Percentiles rank a stretch among this genome's conserved stretches.
Conservation (phyloP, 305 asterid species). For the Fraxinus angustifolia region DNA sequence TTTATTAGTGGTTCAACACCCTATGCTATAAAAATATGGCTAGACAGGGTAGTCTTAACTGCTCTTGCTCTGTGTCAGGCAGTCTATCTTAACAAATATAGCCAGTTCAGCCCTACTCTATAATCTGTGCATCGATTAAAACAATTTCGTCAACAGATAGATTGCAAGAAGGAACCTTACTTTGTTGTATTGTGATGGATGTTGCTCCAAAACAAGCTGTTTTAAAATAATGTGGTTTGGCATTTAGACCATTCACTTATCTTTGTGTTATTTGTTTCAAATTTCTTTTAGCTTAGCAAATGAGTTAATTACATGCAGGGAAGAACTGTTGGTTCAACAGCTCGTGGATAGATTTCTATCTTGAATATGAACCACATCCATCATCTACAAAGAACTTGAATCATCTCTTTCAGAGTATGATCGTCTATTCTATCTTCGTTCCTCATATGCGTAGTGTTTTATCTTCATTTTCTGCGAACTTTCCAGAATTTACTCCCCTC, state of each 20-base stretch:
- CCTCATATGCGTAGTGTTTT: background rate
- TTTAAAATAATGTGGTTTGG: constrained; percentile 2
- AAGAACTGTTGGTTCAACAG: constrained; percentile 85
- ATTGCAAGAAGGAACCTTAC: background rate
- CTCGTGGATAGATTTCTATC: constrained; percentile 72
- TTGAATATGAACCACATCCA: constrained; percentile 87
- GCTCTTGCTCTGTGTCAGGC: background rate
- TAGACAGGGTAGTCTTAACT: background rate
- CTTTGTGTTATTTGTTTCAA: background rate
- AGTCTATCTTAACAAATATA: background rate
- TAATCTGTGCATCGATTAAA: background rate
- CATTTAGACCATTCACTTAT: background rate
- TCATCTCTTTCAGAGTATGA: constrained; percentile 89
- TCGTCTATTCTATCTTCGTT: constrained; percentile 16
- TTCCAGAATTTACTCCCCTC: background rate
- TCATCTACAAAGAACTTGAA: constrained; percentile 79
- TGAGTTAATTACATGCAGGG: constrained; percentile 50
- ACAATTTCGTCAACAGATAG: background rate
- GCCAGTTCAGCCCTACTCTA: background rate
- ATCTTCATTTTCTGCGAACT: background rate
- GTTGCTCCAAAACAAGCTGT: constrained; percentile 1
- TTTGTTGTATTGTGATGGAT: background rate
- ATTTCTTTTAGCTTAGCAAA: constrained; percentile 5
- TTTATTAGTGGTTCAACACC: background rate
- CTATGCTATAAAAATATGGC: background rate